A percentile compares a stretch with the other conserved stretches of the same genome.
These are phyloP conservation scores for Penicillium macrosclerotiorum DNA, from an alignment of 495 filamentous ascomycete species.

Conservation along the genomic window DNA sequence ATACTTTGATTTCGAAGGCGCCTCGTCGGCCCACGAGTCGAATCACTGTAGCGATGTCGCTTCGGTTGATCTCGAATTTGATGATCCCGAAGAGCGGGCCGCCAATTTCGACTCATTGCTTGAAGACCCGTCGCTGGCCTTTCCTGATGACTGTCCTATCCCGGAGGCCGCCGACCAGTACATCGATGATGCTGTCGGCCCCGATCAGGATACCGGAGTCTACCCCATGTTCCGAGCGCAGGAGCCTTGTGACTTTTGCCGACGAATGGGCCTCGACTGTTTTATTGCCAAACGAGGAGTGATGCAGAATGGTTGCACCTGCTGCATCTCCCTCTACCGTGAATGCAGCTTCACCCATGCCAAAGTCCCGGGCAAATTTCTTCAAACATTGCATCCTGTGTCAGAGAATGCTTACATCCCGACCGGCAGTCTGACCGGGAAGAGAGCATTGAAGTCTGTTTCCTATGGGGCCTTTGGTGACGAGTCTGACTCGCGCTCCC, in stretches of 20 bases:
- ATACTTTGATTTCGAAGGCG: slow-evolving; percentile 55
- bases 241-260: slow-evolving; percentile 70
- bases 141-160: slow-evolving; percentile 31
- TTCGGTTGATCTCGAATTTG: slow-evolving; percentile 38
- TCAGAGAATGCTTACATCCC: slow-evolving; percentile 45
- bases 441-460: slow-evolving; percentile 40
- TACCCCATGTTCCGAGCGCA: slow-evolving; percentile 49
- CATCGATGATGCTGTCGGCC: slow-evolving; percentile 23
- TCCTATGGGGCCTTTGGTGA: slow-evolving; percentile 34
- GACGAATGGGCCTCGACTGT: slow-evolving; percentile 66
- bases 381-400: slow-evolving; percentile 52
- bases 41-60: slow-evolving; percentile 40
- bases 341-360: slow-evolving; percentile 67
- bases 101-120: slow-evolving; percentile 36
- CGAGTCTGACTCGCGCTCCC: slow-evolving; percentile 46
- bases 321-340: slow-evolving; percentile 72
- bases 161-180: slow-evolving; percentile 27
- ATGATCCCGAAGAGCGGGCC: slow-evolving; percentile 35
- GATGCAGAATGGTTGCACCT: slow-evolving; percentile 68
- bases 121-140: slow-evolving; percentile 38
- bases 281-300: slow-evolving; percentile 68
- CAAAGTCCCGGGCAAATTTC: slow-evolving; percentile 44
- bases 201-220: slow-evolving; percentile 35
- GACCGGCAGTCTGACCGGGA: slow-evolving; percentile 35
- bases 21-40: slow-evolving; percentile 39